These are phyloP conservation scores for Isabelozyma heimii DNA, from an alignment of 805 yeast genomes.

Conservation along the genomic window DNA sequence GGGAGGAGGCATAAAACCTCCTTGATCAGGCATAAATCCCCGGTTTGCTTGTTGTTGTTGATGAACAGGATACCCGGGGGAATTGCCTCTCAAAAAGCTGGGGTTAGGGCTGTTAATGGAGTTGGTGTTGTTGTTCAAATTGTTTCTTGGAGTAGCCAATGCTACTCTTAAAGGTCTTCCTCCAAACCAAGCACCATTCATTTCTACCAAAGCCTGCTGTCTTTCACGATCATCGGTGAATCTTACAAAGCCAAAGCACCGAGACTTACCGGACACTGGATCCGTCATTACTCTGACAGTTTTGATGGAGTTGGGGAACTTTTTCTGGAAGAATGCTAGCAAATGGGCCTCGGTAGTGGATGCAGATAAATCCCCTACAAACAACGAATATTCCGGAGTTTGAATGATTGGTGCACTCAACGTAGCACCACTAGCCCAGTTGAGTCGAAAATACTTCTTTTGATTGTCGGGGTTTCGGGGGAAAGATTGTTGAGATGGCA, in stretches of 20 bases:
- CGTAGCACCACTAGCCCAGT: conserved; percentile 86
- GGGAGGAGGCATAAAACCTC: conserved; percentile 14
- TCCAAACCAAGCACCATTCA: conserved; percentile 80
- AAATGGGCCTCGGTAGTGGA: conserved; percentile 78
- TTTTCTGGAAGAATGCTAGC: conserved; percentile 66
- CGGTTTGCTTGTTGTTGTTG: conserved; percentile 8
- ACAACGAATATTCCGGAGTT: conserved; percentile 72
- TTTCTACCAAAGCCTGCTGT: conserved; percentile 62
- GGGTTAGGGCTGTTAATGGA: not conserved
- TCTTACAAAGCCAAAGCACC: conserved; percentile 81
- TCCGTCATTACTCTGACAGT: conserved; percentile 86
- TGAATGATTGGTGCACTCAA: conserved; percentile 66
- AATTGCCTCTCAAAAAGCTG: not conserved
- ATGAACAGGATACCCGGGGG: conserved; percentile 4
- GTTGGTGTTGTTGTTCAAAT: not conserved
- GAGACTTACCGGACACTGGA: conserved; percentile 71
- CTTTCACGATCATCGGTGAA: conserved; percentile 71
- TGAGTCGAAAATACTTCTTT: conserved; percentile 66
- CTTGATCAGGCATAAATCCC: not conserved
- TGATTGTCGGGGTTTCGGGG: conserved; percentile 44
- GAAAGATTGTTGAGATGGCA: conserved; percentile 40
- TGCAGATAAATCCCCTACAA: conserved; percentile 82
- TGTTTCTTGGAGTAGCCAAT: conserved; percentile 68
- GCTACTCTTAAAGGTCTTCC: conserved; percentile 78
- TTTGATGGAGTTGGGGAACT: conserved; percentile 60